phyloP scores from a whole-genome alignment of 169 alveolate genomes.

The Eimeria maxima region DNA sequence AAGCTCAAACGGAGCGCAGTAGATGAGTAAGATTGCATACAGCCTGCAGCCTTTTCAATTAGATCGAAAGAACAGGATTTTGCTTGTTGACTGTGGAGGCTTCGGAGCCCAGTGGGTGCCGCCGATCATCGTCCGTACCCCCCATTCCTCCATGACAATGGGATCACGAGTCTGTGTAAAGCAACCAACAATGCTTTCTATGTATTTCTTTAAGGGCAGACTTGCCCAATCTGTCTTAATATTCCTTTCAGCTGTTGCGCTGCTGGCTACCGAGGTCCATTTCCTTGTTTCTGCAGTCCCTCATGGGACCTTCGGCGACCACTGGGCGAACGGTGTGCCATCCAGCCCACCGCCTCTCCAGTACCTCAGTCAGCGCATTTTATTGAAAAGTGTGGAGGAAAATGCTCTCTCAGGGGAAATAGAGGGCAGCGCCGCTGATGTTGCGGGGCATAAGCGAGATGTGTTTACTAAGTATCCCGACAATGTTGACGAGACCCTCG shows the following conservation, averaged over 20 bases:
- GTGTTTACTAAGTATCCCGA: not conserved
- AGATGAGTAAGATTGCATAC: not conserved
- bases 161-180: not conserved
- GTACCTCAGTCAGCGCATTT: conserved; percentile 16
- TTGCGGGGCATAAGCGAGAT: not conserved
- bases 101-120: not conserved
- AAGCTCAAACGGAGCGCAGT: not conserved
- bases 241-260: not conserved
- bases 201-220: not conserved
- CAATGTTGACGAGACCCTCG: not conserved
- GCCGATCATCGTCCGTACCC: not conserved
- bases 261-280: not conserved
- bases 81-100: not conserved
- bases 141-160: not conserved
- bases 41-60: not conserved
- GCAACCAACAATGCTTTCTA: not conserved
- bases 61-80: not conserved
- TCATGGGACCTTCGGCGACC: not conserved
- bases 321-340: not conserved
- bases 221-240: not conserved
- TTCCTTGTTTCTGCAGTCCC: not conserved
- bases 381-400: not conserved
- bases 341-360: not conserved
- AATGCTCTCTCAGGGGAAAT: not conserved
- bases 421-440: not conserved